Evolutionary conservation across 768 basidiomycete species (phyloP).

Genomic region (Fistulinella prunicolor): DNA sequence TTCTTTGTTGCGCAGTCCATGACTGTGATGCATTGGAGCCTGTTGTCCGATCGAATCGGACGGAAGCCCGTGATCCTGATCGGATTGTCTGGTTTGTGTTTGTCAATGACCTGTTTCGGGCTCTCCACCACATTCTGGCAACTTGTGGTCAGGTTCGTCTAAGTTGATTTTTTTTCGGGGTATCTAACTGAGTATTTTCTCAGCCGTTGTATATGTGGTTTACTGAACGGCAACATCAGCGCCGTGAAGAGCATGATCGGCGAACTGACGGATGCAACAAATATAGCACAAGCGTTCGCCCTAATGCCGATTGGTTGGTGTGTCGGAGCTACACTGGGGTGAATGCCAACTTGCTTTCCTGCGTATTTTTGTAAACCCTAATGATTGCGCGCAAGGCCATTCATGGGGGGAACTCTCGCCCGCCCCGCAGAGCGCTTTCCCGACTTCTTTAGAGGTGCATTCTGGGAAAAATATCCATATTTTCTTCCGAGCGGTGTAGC

Average conservation of each 20-base stretch:
- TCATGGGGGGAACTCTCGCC: conserved; percentile 55
- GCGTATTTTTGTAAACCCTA: background rate
- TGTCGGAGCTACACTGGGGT: conserved; percentile 35
- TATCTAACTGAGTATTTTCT: background rate
- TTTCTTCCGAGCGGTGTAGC: conserved; percentile 65
- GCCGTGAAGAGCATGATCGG: conserved; percentile 63
- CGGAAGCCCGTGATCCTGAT: conserved; percentile 70
- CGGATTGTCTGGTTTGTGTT: conserved; percentile 57
- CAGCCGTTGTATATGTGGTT: conserved; percentile 30
- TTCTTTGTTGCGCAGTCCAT: conserved; percentile 75
- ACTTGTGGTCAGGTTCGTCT: conserved; percentile 41
- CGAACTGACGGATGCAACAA: conserved; percentile 52
- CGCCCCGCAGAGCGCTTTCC: conserved; percentile 55
- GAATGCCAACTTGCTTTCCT: conserved; percentile 10
- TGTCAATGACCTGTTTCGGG: conserved; percentile 72
- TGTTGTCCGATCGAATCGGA: conserved; percentile 64
- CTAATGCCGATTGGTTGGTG: conserved; percentile 31
- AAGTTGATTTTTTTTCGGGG: too few species aligned
- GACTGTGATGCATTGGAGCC: conserved; percentile 71
- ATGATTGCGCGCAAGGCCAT: conserved; percentile 9
- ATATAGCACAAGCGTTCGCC: conserved; percentile 28
- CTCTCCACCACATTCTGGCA: conserved; percentile 66
- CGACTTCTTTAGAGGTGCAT: conserved; percentile 40
- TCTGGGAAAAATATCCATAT: conserved; percentile 52
- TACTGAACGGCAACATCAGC: conserved; percentile 35